Percentiles rank a stretch among this genome's conserved stretches.
Conservation (phyloP, 2,329 filamentous ascomycete species). For the Colletotrichum nymphaeae region DNA sequence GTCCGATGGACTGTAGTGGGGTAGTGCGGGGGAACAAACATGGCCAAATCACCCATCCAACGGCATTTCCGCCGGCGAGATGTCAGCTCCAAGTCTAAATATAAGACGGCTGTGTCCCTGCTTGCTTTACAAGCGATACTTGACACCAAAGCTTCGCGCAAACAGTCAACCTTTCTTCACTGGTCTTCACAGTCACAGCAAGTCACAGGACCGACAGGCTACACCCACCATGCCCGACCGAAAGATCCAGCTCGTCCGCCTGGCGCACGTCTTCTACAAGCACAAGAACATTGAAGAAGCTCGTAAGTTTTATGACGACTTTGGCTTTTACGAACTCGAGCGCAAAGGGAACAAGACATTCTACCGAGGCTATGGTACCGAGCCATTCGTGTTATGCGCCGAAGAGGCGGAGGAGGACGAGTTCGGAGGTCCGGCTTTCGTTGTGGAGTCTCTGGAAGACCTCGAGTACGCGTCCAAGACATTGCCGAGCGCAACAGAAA, state of each 20-base stretch:
- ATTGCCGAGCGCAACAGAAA: slow-evolving; percentile 58
- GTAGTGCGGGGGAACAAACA: slow-evolving; percentile 33
- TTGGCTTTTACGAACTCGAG: slow-evolving; percentile 57
- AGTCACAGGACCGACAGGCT: not conserved
- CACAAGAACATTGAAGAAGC: slow-evolving; percentile 56
- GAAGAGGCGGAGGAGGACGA: slow-evolving; percentile 56
- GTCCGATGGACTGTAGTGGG: slow-evolving; percentile 33
- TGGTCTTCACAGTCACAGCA: not conserved
- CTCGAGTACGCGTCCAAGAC: slow-evolving; percentile 60
- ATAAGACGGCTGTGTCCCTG: not conserved
- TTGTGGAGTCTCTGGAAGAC: slow-evolving; percentile 66
- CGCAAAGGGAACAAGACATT: slow-evolving; percentile 59
- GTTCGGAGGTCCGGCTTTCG: slow-evolving; percentile 69
- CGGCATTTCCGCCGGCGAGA: not conserved
- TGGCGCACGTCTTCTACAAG: slow-evolving; percentile 61
- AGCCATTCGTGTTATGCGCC: slow-evolving; percentile 70
- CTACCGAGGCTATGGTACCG: slow-evolving; percentile 70
- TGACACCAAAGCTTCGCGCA: not conserved
- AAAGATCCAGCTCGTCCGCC: slow-evolving; percentile 50
- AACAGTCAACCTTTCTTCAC: not conserved
- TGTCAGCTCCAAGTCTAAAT: not conserved
- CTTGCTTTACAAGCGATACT: too few relatives aligned
- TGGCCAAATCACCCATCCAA: slow-evolving; percentile 12
- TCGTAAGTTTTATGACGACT: slow-evolving; percentile 57
- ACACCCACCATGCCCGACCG: slow-evolving; percentile 27